Evolutionary conservation across 2,329 filamentous ascomycete genomes (phyloP), one percentile per base, ranked within the genome.

Genomic region (Podosphaera aphanis): DNA sequence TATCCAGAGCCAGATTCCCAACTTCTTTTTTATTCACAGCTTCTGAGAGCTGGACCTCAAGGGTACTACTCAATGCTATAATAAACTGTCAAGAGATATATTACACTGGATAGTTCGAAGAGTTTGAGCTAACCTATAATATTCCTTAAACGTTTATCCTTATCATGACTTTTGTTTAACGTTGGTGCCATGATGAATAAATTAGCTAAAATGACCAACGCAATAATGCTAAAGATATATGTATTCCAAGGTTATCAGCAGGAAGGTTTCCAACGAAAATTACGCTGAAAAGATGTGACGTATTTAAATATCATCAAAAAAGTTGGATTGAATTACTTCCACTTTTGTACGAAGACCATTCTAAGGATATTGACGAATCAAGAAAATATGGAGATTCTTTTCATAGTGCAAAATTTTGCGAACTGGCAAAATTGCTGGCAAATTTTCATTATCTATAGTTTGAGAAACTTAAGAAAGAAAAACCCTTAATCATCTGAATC

Each of bases 1-100:
- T 59, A 16, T 70, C 62, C 1, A 56, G 47, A 25, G 61, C 57
- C 0, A 71, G 57, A 2, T 27, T 39, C 7, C 44, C 47, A 15
- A 50, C 36, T 11, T 45, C 49, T 47, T 48, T 52, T 13, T 50
- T 51, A 3, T 46, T 29, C 13, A 48, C 45, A 13, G 50, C 49
- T 40, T 47, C 45, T 35, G 51, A 47, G 4, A 59, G 49, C 45
- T 55, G 49, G 15, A 42, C 35, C 36, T 56, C 48, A 35, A 59
- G 46, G 2, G 55, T 49, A 16, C 47, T 41, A 11, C 53, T 50
- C 45, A 55, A 58, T 13, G 51, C 57, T 59, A 45, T 25, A 35
- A 23, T 35, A 11, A 42, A 33, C 5, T 5, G 31, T 46, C 29
- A 43, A 19, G 13, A 23, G 19, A 20, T 36, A 18, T 20, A 27